Evolutionary conservation across 2,329 filamentous ascomycete genomes (phyloP), one percentile per base, ranked within the genome.

Genomic region (Furcasterigmium furcatum): DNA sequence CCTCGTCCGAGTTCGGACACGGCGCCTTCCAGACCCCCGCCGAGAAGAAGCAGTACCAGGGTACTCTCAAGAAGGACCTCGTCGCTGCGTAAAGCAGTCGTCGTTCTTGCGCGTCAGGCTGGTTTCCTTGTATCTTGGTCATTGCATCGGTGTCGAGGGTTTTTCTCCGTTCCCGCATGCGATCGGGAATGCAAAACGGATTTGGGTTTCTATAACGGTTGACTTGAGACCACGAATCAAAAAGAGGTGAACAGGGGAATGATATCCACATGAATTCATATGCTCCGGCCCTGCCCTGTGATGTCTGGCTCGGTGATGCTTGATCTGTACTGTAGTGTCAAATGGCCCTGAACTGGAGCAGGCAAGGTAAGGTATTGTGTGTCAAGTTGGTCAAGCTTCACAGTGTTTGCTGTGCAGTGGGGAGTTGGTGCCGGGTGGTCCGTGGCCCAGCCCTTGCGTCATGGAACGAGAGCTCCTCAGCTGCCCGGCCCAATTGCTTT

Each of bases 1-100:
- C 94, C 64, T 96, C 91, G 54, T 96, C 91, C 79, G 95, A 99
- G 84, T 99, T 99, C 76, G 94, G 94, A 76, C 94, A 99, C 81
- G 94, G 94, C 85, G 92, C 91, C 67, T 99, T 95, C 90, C 94
- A 99, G 83, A 99, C 94, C 56, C 80, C 87, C 59, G 87, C 88
- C 68, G 94, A 99, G 88, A 99, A 99, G 91, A 89, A 88, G 79
- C 85, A 90, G 72, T 94, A 90, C 83, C 74, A 96, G 77, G 94
- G 94, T 79, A 95, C 91, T 49, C 90, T 99, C 88, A 99, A 99
- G 91, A 99, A 97, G 90, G 94, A 99, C 63, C 70, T 82, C 51
- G 72, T 67, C 56, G 58, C 70, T 62, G 67, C 73, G 59, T 74
- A 76, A 63, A 56, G 49, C 46, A 55, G 45, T 38, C 27, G 14